Conservation (phyloP, 371 early-diverging fungal genomes). For the Fennellomyces sp. region DNA sequence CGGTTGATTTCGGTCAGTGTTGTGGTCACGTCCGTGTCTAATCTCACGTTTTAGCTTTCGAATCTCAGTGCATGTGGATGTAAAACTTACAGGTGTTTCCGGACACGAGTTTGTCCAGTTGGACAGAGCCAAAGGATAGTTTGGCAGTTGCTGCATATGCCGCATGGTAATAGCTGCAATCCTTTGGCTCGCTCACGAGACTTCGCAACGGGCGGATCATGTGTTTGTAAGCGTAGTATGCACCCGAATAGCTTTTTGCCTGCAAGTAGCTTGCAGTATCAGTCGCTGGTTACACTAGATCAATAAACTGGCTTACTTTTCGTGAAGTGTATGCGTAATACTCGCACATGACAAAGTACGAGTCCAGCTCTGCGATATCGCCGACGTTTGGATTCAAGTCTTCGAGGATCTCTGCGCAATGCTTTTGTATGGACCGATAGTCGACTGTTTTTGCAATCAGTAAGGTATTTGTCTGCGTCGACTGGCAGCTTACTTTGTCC, state of each 20-base stretch:
- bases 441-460: slow-evolving; percentile 10
- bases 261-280: background rate
- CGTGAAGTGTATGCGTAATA: slow-evolving; percentile 40
- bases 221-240: slow-evolving; percentile 29
- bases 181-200: slow-evolving; percentile 1
- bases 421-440: slow-evolving; percentile 26
- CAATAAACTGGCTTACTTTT: slow-evolving; percentile 21
- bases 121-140: slow-evolving; percentile 29
- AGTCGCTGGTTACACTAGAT: background rate
- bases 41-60: too few species aligned
- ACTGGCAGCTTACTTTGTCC: slow-evolving; percentile 18
- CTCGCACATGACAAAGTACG: slow-evolving; percentile 42
- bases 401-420: slow-evolving; percentile 24
- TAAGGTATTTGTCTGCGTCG: background rate
- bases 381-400: slow-evolving; percentile 8
- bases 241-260: slow-evolving; percentile 30
- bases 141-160: slow-evolving; percentile 36
- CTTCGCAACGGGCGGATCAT: slow-evolving; percentile 27
- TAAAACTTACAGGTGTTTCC: slow-evolving; percentile 25
- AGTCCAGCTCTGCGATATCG: slow-evolving; percentile 28
- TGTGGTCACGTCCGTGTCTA: slow-evolving; percentile 27
- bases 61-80: too few species aligned
- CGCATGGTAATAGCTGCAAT: slow-evolving; percentile 30
- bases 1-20: slow-evolving; percentile 23
- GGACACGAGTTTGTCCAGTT: slow-evolving; percentile 28